phyloP scores from a whole-genome alignment of 257 asterid genomes.

The Fraxinus anomala region DNA sequence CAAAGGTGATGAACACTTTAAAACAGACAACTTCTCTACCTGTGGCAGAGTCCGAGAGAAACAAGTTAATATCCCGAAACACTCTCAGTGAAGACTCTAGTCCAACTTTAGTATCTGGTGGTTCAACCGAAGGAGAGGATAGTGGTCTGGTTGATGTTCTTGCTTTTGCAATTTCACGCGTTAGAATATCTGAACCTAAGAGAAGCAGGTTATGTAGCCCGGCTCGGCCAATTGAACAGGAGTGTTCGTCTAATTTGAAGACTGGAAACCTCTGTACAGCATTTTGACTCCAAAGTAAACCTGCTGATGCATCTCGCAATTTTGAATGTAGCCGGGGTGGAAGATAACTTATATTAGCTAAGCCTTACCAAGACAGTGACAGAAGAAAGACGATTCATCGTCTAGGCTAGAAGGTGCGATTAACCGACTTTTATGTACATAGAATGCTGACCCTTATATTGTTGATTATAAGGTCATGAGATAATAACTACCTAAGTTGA shows the following conservation, averaged over 20 bases:
- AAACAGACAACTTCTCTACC: constrained; percentile 39
- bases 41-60: constrained; percentile 62
- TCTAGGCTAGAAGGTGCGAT: constrained; percentile 1
- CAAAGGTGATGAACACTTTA: constrained; percentile 41
- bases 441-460: not conserved
- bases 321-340: constrained; percentile 30
- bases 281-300: constrained; percentile 43
- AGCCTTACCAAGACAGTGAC: not conserved
- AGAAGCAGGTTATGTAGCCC: constrained; percentile 76
- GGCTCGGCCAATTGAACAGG: constrained; percentile 49
- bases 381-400: not conserved
- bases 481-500: not conserved
- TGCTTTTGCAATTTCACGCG: constrained; percentile 67
- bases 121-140: constrained; percentile 44
- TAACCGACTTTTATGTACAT: not conserved
- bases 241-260: constrained; percentile 71
- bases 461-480: not conserved
- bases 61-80: constrained; percentile 31
- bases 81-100: constrained; percentile 55
- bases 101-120: constrained; percentile 32
- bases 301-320: constrained; percentile 31
- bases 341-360: constrained; percentile 24
- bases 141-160: constrained; percentile 60
- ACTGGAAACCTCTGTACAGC: constrained; percentile 79
- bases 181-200: constrained; percentile 74